Evolutionary conservation across 139 green algal species (phyloP).

Genomic region (Chlorella sp.): DNA sequence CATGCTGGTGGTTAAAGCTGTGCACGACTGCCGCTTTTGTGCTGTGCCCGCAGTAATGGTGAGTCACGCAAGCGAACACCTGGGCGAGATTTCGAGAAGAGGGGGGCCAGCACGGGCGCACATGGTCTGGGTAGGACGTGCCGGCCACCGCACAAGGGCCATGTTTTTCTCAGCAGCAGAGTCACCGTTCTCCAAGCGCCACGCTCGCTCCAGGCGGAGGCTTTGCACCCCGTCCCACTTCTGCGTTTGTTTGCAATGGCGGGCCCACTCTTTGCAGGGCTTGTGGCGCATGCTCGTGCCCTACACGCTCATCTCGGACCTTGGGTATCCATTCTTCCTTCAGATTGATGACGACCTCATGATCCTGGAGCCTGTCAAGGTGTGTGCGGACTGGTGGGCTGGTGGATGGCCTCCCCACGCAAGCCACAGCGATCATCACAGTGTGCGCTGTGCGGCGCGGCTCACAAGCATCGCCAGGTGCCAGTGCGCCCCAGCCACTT

Average conservation of each 20-base stretch:
- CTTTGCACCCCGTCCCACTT: too few relatives aligned
- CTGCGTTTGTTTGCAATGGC: neutral
- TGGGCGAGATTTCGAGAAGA: neutral
- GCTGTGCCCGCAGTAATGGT: too few relatives aligned
- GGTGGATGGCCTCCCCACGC: neutral
- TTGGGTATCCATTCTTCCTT: neutral
- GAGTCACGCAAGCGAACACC: too few relatives aligned
- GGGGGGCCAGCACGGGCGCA: neutral
- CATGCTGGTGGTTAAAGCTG: neutral
- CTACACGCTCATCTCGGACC: neutral
- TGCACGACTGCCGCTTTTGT: neutral
- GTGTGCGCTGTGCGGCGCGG: neutral
- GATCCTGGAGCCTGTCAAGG: neutral
- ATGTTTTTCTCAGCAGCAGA: neutral
- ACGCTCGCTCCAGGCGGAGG: neutral
- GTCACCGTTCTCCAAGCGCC: neutral
- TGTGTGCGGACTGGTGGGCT: neutral
- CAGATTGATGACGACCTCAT: neutral
- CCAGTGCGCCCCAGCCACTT: too few relatives aligned
- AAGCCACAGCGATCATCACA: neutral
- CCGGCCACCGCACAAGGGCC: too few relatives aligned
- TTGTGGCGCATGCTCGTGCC: neutral
- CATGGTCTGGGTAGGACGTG: neutral
- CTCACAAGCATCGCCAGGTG: too few relatives aligned
- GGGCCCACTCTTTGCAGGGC: neutral